Base-by-base conservation (phyloP, 495 filamentous ascomycete species). In the Choiromyces venosus region DNA sequence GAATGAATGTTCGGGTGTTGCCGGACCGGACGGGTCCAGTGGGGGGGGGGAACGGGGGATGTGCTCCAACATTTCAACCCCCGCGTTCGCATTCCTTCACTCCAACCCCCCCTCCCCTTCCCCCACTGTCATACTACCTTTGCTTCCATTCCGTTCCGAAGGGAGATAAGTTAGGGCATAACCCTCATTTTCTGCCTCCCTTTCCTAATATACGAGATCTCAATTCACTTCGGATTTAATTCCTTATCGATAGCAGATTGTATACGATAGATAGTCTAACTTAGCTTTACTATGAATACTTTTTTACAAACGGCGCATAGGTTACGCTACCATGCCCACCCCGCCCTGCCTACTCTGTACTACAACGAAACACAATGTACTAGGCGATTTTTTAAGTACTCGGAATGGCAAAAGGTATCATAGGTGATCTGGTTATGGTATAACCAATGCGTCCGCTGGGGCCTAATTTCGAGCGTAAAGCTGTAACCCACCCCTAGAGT, bases 81-180 rank as follows among this genome's bases (percentile, higher is more conserved):
- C 52, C 52, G 52, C 52, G n/a, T 2, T 61, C 52, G n/a, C n/a
- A 29, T 61, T 61, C 52, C n/a, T n/a, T n/a, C n/a, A n/a, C n/a
- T n/a, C n/a, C n/a, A n/a, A n/a, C n/a, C n/a, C n/a, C n/a, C n/a
- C n/a, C n/a, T n/a, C n/a, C n/a, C 44, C 44, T 21, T 19, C 25
- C 52, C 52, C 52, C 52, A 61, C 52, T 4, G 29, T 14, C 9
- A 61, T 61, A 14, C 52, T 61, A 4, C n/a, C 52, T 61, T 10
- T 29, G n/a, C 52, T 61, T 61, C 52, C 52, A 61, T 29, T 61
- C 52, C 52, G 52, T 61, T 61, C 52, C 52, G 52, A 61, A 29
- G 25, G 25, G 52, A 52, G 46, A 4, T 8, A n/a, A n/a, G n/a
- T n/a, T n/a, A 61, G 52, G 52, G 52, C 52, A 29, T 29, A 61